Evolutionary conservation across 148 eudicot genomes (phyloP).

Genomic region (Chenopodium album): DNA sequence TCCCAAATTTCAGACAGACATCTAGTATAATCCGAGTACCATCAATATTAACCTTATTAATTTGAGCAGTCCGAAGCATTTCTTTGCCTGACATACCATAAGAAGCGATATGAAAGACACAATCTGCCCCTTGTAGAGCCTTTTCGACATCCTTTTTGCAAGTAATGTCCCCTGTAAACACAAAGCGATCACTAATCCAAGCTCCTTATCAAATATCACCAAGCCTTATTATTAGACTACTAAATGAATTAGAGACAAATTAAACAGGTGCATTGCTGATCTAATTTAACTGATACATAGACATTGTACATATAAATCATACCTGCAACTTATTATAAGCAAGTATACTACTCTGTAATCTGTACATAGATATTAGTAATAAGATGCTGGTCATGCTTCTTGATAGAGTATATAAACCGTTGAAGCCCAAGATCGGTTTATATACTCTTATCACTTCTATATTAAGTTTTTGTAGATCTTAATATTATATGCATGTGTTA

Average conservation of each 20-base stretch:
- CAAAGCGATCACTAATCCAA: not conserved
- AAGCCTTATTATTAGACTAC: not conserved
- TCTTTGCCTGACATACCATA: slow-evolving; percentile 91
- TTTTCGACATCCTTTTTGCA: slow-evolving; percentile 54
- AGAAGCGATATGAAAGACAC: slow-evolving; percentile 85
- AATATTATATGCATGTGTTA: too few species aligned
- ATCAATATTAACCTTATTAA: slow-evolving; percentile 63
- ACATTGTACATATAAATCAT: too few species aligned
- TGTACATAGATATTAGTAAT: too few species aligned
- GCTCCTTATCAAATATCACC: not conserved
- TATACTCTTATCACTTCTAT: too few species aligned
- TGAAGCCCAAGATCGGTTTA: too few species aligned
- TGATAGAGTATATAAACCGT: too few species aligned
- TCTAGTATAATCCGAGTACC: slow-evolving; percentile 75
- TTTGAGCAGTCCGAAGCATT: slow-evolving; percentile 73
- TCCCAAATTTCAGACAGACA: slow-evolving; percentile 53
- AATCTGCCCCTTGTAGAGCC: slow-evolving; percentile 68
- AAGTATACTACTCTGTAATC: too few species aligned
- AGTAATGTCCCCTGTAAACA: slow-evolving; percentile 55
- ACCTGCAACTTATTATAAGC: too few species aligned
- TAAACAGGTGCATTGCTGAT: not conserved
- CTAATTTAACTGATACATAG: too few species aligned
- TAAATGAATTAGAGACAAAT: not conserved
- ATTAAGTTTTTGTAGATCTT: too few species aligned
- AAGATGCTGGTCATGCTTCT: too few species aligned